Evolutionary conservation across 495 filamentous ascomycete genomes (phyloP).

Genomic region (Trichocladium antarcticum): DNA sequence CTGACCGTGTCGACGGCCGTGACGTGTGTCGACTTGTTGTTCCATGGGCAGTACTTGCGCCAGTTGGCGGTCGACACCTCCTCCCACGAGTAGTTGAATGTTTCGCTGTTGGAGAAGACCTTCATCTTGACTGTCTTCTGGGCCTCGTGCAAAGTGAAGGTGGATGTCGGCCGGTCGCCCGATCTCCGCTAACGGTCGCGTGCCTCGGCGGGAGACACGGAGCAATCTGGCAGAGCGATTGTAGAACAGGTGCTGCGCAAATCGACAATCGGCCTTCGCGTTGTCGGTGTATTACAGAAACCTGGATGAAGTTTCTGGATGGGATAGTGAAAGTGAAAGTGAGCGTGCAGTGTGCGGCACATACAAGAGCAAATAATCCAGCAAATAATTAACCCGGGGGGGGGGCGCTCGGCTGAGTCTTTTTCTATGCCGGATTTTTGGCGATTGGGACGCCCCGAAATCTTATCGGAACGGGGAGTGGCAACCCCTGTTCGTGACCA

Average conservation of each 20-base stretch:
- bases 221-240: neutral
- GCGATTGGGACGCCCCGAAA: conserved; percentile 8
- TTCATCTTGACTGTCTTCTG: conserved; percentile 53
- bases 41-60: conserved; percentile 98
- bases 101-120: conserved; percentile 78
- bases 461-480: conserved; percentile 12
- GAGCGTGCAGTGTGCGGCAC: conserved; percentile 10
- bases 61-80: conserved; percentile 99
- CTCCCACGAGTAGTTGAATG: conserved; percentile 95
- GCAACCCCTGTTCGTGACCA: neutral
- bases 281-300: conserved; percentile 5
- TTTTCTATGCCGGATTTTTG: conserved; percentile 6
- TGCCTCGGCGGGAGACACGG: conserved; percentile 1
- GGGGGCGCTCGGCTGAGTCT: conserved; percentile 7
- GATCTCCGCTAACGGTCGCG: conserved; percentile 18
- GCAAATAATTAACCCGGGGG: neutral
- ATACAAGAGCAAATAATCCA: conserved; percentile 2
- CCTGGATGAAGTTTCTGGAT: neutral
- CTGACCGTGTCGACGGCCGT: conserved; percentile 87
- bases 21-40: conserved; percentile 87
- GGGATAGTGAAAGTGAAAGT: neutral
- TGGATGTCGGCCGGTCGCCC: neutral
- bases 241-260: neutral
- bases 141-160: neutral
- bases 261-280: conserved; percentile 22